Base-by-base conservation (phyloP, 2,329 filamentous ascomycete species). In the Aspergillus quadrilineatus region DNA sequence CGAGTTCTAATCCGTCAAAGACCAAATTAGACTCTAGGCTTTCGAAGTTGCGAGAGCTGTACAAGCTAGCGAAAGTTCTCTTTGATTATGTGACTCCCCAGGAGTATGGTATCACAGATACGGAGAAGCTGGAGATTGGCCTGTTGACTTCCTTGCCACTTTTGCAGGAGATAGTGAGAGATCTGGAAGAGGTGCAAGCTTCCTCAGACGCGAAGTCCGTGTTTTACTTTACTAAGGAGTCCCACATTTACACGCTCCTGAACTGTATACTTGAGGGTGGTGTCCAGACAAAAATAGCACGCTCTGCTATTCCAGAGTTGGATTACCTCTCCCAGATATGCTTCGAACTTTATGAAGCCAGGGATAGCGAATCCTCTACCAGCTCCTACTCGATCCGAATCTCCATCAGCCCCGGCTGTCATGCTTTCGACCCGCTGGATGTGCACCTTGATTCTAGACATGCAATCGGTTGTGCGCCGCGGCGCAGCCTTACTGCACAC, bases 161-260 rank as follows among this genome's bases (percentile, higher is more conserved):
- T 14, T 84, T 99, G 45, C 95, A 95, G 73, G 94, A 99, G 75
- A 97, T 99, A 66, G 94, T 99, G 6, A 89, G 92, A 69, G 93
- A 99, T 67, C 82, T 99, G 2, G 95, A 99, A 77, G 92, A 97
- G 75, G 91, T 97, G 74, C 94, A 99, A 75, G 93, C 94, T 3
- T 95, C 90, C 0, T 88, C 93, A 52, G 90, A 95, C 63, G 92
- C 92, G 44, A 97, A 97, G 71, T 93, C 89, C 1, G 97, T 97
- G 79, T 90, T 97, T 76, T 99, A 99, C 78, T 99, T 99, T 75
- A 99, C 94, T 61, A 99, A 99, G 75, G 94, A 99, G 75, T 96
- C 91, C 0, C 94, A 99, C 73, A 97, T 99, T 61, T 99, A 99
- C 77, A 99, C 94, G 4, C 83, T 99, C 4, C 84, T 99, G 57